Conservation (phyloP, 495 filamentous ascomycete species). For the Hypoxylon fragiforme region DNA sequence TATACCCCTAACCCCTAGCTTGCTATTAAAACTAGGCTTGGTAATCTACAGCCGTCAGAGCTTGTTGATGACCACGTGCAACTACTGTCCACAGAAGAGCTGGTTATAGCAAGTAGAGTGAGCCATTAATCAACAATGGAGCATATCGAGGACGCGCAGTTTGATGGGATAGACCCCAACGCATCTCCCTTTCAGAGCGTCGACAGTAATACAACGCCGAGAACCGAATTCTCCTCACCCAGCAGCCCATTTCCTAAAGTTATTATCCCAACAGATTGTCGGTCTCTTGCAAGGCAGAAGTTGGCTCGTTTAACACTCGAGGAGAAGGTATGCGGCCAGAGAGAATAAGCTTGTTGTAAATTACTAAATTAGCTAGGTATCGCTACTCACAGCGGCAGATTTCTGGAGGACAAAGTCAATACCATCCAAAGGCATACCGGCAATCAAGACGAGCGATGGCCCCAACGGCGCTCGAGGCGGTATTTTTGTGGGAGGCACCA, state of each 20-base stretch:
- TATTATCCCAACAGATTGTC: conserved; percentile 35
- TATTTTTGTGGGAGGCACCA: conserved; percentile 65
- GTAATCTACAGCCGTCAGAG: not conserved
- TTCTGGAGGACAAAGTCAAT: conserved; percentile 79
- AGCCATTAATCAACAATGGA: conserved; percentile 20
- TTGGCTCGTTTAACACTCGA: conserved; percentile 52
- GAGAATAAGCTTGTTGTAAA: not conserved
- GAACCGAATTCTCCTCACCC: conserved; percentile 56
- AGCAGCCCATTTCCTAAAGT: conserved; percentile 47
- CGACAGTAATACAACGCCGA: conserved; percentile 50
- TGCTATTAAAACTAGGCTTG: not conserved
- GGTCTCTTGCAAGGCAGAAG: conserved; percentile 46
- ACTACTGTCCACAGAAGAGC: not conserved
- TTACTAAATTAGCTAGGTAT: conserved; percentile 51
- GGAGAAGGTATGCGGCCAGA: conserved; percentile 52
- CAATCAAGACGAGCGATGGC: conserved; percentile 74
- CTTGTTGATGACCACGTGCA: conserved; percentile 15
- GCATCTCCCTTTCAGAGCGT: conserved; percentile 45
- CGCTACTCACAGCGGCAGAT: conserved; percentile 66
- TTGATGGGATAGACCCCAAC: conserved; percentile 42
- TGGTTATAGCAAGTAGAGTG: not conserved
- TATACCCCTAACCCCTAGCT: not conserved
- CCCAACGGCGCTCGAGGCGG: conserved; percentile 79
- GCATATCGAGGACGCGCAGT: conserved; percentile 33
- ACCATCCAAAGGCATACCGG: conserved; percentile 68